Conservation (phyloP, 2,329 filamentous ascomycete species). For the Calonectria pauciramosa region DNA sequence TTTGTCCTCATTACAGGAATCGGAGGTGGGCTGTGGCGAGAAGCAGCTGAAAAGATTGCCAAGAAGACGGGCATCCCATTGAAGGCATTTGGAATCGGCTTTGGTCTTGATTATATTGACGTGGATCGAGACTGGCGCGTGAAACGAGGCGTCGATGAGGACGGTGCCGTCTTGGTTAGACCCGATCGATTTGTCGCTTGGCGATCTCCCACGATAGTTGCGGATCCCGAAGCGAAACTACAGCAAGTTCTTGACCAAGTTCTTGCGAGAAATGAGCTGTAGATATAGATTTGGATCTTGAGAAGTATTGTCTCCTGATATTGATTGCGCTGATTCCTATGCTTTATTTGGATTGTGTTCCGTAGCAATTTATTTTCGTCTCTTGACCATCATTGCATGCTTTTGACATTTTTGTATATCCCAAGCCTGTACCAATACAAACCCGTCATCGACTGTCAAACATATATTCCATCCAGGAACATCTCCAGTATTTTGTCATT, state of each 20-base stretch:
- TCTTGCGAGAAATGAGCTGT: background rate
- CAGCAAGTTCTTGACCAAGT: background rate
- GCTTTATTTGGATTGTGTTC: background rate
- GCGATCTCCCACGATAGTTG: background rate
- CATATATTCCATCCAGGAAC: background rate
- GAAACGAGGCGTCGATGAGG: conserved; percentile 9
- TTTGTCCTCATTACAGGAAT: conserved; percentile 22
- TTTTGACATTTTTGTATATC: background rate
- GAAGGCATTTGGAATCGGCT: conserved; percentile 11
- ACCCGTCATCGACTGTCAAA: background rate
- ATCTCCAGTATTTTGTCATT: background rate
- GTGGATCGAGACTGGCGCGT: conserved; percentile 9
- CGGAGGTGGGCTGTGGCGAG: conserved; percentile 7
- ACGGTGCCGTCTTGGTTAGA: conserved; percentile 16
- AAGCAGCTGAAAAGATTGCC: background rate
- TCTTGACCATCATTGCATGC: background rate
- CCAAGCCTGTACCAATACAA: background rate
- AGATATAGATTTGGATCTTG: no score
- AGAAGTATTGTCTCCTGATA: background rate
- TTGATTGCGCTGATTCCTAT: background rate
- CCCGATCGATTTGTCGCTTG: conserved; percentile 22
- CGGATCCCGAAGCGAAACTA: background rate
- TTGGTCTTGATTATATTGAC: conserved; percentile 19
- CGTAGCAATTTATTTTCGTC: background rate
- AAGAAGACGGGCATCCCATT: background rate